Percentiles rank a stretch among this genome's conserved stretches.
Conservation (phyloP, 352 stramenopile genomes). For the Pythium apleroticum region DNA sequence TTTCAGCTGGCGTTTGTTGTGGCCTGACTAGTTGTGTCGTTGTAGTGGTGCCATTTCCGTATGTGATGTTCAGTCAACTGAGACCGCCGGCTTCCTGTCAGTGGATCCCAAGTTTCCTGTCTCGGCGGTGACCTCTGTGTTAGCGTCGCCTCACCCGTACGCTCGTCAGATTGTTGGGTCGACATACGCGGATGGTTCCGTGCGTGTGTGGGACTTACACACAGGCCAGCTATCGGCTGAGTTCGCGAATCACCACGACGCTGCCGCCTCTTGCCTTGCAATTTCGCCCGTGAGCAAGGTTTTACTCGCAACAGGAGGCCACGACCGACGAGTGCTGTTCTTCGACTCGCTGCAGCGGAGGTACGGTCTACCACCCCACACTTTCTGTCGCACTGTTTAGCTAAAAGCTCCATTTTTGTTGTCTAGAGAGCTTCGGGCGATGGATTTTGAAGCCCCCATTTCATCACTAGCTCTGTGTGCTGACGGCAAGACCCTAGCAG, state of each 20-base stretch:
- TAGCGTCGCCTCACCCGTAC: slow-evolving; percentile 65
- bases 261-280: slow-evolving; percentile 47
- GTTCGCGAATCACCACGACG: slow-evolving; percentile 58
- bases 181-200: slow-evolving; percentile 59
- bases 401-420: neutral
- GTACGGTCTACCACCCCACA: slow-evolving; percentile 26
- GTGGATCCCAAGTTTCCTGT: slow-evolving; percentile 47
- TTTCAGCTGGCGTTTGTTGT: too few relatives aligned
- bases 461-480: slow-evolving; percentile 58
- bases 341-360: slow-evolving; percentile 62
- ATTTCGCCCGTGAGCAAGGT: slow-evolving; percentile 77
- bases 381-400: neutral
- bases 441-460: slow-evolving; percentile 63
- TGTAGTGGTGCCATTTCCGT: slow-evolving; percentile 60
- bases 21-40: neutral
- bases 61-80: slow-evolving; percentile 59
- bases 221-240: slow-evolving; percentile 55
- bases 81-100: slow-evolving; percentile 47
- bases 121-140: slow-evolving; percentile 50
- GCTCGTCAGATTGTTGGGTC: slow-evolving; percentile 52
- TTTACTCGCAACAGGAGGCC: slow-evolving; percentile 49
- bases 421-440: slow-evolving; percentile 46
- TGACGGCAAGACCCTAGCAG: slow-evolving; percentile 64
- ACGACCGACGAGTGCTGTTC: slow-evolving; percentile 74
- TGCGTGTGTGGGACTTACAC: slow-evolving; percentile 66